Percentiles rank a stretch among this genome's conserved stretches.
Conservation (phyloP, 2,329 filamentous ascomycete genomes). For the Xylariaceae sp. region DNA sequence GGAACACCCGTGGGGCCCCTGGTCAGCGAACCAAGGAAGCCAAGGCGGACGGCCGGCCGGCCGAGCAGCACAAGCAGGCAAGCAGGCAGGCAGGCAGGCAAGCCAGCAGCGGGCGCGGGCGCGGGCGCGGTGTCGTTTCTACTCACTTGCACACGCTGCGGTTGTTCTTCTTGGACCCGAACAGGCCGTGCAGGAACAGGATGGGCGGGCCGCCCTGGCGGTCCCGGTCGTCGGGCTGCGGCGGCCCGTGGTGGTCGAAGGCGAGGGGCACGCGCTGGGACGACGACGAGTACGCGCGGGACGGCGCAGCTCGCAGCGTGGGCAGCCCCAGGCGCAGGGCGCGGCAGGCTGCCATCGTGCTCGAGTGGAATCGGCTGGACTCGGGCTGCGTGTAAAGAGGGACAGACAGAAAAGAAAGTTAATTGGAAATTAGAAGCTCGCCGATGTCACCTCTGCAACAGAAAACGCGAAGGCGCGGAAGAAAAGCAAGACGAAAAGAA, state of each 20-base stretch:
- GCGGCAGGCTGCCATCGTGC: not conserved
- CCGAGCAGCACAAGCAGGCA: not conserved
- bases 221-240: conserved; percentile 32
- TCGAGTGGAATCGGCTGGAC: not conserved
- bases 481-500: no score
- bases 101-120: not conserved
- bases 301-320: conserved; percentile 4
- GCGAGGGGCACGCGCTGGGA: conserved; percentile 32
- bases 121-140: no score
- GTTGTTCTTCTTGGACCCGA: conserved; percentile 94
- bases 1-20: conserved; percentile 1
- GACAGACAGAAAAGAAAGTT: no score
- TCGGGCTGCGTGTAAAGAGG: no score
- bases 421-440: no score
- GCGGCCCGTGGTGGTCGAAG: conserved; percentile 60
- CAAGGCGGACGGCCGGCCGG: no score
- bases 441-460: no score
- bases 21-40: conserved; percentile 11
- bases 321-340: not conserved
- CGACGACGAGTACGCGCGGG: conserved; percentile 7
- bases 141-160: conserved; percentile 87
- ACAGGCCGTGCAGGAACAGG: conserved; percentile 84
- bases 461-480: no score
- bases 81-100: not conserved
- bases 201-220: conserved; percentile 55